Conservation (phyloP, 257 asterid genomes). For the Linaria vulgaris region DNA sequence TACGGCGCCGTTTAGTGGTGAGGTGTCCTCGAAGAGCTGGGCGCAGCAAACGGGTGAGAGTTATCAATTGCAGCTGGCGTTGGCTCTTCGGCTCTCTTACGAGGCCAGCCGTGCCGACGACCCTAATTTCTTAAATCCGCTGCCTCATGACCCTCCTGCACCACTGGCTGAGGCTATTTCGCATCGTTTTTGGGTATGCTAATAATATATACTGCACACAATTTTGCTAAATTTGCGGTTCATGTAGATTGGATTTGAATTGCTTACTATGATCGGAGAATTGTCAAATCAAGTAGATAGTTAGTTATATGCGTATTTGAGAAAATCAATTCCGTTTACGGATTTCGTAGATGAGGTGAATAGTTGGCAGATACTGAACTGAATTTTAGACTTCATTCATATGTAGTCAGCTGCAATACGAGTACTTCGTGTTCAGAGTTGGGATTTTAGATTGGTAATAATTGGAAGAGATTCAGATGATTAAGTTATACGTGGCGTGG, state of each 20-base stretch:
- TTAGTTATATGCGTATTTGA: no score
- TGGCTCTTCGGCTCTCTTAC: conserved; percentile 85
- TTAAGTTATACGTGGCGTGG: no score
- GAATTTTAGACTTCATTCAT: not conserved
- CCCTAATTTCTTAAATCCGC: conserved; percentile 78
- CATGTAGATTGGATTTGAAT: no score
- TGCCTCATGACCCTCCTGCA: conserved; percentile 50
- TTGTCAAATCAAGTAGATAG: no score
- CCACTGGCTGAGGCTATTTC: conserved; percentile 61
- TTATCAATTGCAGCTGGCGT: conserved; percentile 86
- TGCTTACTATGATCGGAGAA: no score
- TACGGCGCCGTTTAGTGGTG: conserved; percentile 52
- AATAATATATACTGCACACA: no score
- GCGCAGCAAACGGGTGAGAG: conserved; percentile 99
- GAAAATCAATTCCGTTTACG: no score
- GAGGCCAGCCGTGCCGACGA: conserved; percentile 83
- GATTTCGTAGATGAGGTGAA: conserved; percentile 16
- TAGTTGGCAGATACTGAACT: not conserved
- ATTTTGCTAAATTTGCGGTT: no score
- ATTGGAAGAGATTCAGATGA: no score
- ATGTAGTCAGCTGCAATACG: not conserved
- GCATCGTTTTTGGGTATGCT: conserved; percentile 98
- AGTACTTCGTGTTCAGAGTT: no score
- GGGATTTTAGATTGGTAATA: no score
- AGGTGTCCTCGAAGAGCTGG: conserved; percentile 74